Base-by-base conservation (phyloP, 805 yeast genomes). In the Ogataea zsoltii region DNA sequence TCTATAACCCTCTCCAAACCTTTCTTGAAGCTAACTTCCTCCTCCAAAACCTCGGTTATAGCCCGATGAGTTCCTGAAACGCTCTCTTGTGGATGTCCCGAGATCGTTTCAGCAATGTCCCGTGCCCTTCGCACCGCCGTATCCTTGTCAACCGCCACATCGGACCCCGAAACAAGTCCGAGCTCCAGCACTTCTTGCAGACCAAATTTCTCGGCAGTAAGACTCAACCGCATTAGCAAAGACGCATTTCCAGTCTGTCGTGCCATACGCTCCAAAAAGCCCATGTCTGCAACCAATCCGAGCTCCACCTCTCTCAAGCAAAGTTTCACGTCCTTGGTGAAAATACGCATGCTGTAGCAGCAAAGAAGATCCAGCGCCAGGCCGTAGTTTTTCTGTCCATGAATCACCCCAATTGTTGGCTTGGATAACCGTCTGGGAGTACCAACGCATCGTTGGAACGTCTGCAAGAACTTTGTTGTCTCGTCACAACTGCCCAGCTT, bases 211-310 rank as follows among this genome's bases (percentile, higher is more conserved):
- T 76, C 76, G 7, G 84, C 92, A 0, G 89, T 81, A 51, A 80
- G 71, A 4, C 85, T 80, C 38, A 79, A 64, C 53, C 83, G 85
- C 59, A 74, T 75, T 49, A 83, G 65, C 67, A 78, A 71, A 4
- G 88, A 80, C 13, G 69, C 65, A 60, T 83, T 83, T 34, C 74
- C 74, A 15, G 75, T 74, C 1, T 82, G 45, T 15, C 59, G 57
- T 4, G 88, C 83, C 46, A 85, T 57, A 58, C 92, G 71, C 64
- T 86, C 91, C 46, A 86, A 68, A 1, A 87, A 74, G 4, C 95
- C 95, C 57, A 86, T 83, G 60, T 87, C 94, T 1, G 94, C 90
- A 31, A 87, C 76, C 59, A 87, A 72, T 2, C 92, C 94, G 43
- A 86, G 71, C 50, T 80, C 78, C 48, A 85, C 80, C 65, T 86